Base-by-base conservation (phyloP, 202 grass and related monocot species). In the Dendrocalamus latiflorus region DNA sequence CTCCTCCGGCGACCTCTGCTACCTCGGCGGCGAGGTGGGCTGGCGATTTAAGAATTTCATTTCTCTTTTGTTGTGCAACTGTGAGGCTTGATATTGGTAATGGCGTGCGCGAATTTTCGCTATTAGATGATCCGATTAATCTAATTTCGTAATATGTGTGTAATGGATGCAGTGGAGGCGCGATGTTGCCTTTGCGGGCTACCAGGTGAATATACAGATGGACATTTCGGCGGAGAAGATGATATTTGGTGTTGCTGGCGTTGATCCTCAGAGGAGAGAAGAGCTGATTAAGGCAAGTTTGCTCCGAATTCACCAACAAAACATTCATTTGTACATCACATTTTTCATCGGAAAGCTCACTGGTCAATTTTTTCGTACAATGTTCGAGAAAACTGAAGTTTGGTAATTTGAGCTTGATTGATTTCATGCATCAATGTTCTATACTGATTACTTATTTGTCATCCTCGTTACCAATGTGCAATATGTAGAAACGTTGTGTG, bases 151-250 rank as follows among this genome's bases (percentile, higher is more conserved):
- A 39, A 3, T 17, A 15, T 42, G 11, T 74, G 53, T 56, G 0
- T 18, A 24, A 73, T 79, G 58, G 69, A 70, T 91, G 69, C 86
- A 98, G 96, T 98, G 93, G 96, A 93, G 95, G 73, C 87, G 93
- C 49, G 96, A 95, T 55, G 85, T 95, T 78, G 96, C 96, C 38
- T 98, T 98, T 88, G 91, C 96, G 28, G 93, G 96, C 78, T 98
- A 86, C 81, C 89, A 98, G 91, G 96, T 98, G 68, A 86, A 89
- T 8, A 98, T 98, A 78, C 91, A 98, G 82, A 98, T 95, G 91
- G 91, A 95, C 72, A 83, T 98, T 65, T 98, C 93, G 5, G 90
- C 93, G 2, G 89, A 93, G 80, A 98, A 98, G 91, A 95, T 95
- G 96, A 53, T 95, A 78, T 87, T 79, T 79, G 93, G 93, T 78